These are phyloP conservation scores for Trametes polyzona DNA, from an alignment of 1,284 basidiomycete genomes.

Conservation along the genomic window DNA sequence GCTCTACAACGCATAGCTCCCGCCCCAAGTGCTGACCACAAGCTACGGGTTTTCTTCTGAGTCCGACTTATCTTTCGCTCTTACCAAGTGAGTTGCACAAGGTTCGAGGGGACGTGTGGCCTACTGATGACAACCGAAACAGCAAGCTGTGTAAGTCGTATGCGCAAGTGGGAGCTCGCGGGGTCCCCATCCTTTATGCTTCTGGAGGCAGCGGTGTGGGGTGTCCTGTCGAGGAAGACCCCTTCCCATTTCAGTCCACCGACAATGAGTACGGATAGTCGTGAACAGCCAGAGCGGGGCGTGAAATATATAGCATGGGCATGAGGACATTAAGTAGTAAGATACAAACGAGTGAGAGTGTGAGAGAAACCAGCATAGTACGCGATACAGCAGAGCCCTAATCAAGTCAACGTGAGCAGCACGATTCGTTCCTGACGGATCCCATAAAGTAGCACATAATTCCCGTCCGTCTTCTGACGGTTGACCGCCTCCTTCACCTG, in stretches of 20 bases:
- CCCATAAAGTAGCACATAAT: constrained; percentile 67
- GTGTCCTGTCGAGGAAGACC: constrained; percentile 50
- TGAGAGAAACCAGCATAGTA: constrained; percentile 8
- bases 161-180: constrained; percentile 56
- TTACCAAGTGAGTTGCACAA: constrained; percentile 21
- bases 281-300: neutral
- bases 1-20: too few relatives aligned
- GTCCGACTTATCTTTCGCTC: constrained; percentile 29
- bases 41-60: constrained; percentile 44
- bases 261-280: neutral
- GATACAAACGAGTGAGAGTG: constrained; percentile 8
- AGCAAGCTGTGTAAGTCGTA: constrained; percentile 26
- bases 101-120: too few relatives aligned
- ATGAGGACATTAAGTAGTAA: neutral
- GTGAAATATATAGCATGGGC: constrained; percentile 4
- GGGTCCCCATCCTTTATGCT: constrained; percentile 63
- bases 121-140: too few relatives aligned
- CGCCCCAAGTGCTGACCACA: constrained; percentile 62
- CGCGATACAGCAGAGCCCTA: constrained; percentile 14
- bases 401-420: constrained; percentile 53
- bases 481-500: constrained; percentile 68
- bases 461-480: constrained; percentile 64
- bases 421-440: constrained; percentile 74
- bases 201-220: constrained; percentile 64
- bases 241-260: constrained; percentile 55